Percentiles rank a stretch among this genome's conserved stretches.
phyloP scores from a whole-genome alignment of 1,139 yeast genomes.

The Yamadazyma conglobata region DNA sequence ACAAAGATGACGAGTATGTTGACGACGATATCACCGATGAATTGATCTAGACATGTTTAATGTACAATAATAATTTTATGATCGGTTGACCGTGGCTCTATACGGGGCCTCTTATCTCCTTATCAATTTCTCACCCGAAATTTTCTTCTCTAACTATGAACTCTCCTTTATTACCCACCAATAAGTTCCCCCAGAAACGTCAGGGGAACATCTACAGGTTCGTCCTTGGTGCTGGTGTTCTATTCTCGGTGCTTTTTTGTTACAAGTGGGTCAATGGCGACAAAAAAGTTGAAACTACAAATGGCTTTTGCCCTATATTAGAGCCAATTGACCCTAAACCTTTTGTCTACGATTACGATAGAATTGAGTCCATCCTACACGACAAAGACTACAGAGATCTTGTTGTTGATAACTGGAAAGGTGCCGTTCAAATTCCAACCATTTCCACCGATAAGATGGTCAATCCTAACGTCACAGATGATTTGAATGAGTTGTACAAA shows the following conservation, averaged over 20 bases:
- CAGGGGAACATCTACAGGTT: too few relatives aligned
- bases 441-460: slow-evolving; percentile 56
- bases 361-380: slow-evolving; percentile 26
- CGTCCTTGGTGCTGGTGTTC: too few relatives aligned
- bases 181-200: neutral
- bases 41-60: slow-evolving; percentile 26
- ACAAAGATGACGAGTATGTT: slow-evolving; percentile 47
- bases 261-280: too few relatives aligned
- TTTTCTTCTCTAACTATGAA: slow-evolving; percentile 1
- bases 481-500: slow-evolving; percentile 23
- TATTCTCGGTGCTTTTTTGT: too few relatives aligned
- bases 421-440: slow-evolving; percentile 63
- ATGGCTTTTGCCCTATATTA: slow-evolving; percentile 36
- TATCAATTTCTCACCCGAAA: too few relatives aligned
- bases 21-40: slow-evolving; percentile 49
- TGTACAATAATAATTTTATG: too few relatives aligned
- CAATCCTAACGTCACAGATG: slow-evolving; percentile 22
- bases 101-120: too few relatives aligned
- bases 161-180: slow-evolving; percentile 7
- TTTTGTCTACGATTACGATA: slow-evolving; percentile 19
- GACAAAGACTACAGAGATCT: slow-evolving; percentile 37
- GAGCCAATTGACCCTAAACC: slow-evolving; percentile 28
- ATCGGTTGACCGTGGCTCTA: too few relatives aligned
- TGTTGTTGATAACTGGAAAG: slow-evolving; percentile 45
- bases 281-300: too few relatives aligned